These are phyloP conservation scores for Penicillium corylophilum DNA, from an alignment of 2,329 filamentous ascomycete genomes.

Conservation along the genomic window DNA sequence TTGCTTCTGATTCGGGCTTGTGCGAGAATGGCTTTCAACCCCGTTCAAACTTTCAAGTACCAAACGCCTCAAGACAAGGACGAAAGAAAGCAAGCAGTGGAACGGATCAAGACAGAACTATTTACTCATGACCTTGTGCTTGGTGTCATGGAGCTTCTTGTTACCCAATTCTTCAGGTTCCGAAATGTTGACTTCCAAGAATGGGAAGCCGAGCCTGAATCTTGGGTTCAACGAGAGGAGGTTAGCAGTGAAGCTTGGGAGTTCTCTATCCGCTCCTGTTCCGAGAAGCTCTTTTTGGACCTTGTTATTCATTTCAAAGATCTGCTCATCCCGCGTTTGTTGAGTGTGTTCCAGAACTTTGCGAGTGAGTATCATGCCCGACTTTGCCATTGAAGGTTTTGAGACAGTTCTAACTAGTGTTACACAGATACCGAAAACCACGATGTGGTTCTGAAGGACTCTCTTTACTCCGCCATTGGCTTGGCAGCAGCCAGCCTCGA, in stretches of 20 bases:
- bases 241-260: slow-evolving; percentile 83
- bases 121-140: slow-evolving; percentile 74
- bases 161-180: slow-evolving; percentile 87
- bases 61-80: slow-evolving; percentile 70
- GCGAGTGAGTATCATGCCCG: slow-evolving; percentile 53
- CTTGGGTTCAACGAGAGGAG: slow-evolving; percentile 91
- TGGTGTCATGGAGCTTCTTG: slow-evolving; percentile 78
- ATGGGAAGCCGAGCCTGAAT: slow-evolving; percentile 93
- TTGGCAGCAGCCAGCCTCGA: slow-evolving; percentile 76
- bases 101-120: slow-evolving; percentile 69
- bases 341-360: slow-evolving; percentile 79
- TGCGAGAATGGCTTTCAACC: slow-evolving; percentile 79
- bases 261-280: slow-evolving; percentile 86
- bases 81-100: slow-evolving; percentile 69
- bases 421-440: slow-evolving; percentile 50
- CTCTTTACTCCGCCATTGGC: slow-evolving; percentile 90
- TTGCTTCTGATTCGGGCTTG: slow-evolving; percentile 79
- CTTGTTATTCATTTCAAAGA: slow-evolving; percentile 86
- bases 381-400: not conserved
- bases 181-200: slow-evolving; percentile 79
- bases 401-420: not conserved
- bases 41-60: slow-evolving; percentile 80
- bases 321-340: slow-evolving; percentile 72
- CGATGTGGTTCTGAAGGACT: slow-evolving; percentile 84
- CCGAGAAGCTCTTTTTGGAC: slow-evolving; percentile 91